A percentile compares a stretch with the other conserved stretches of the same genome.
Evolutionary conservation across 2,329 filamentous ascomycete genomes (phyloP).

Genomic region (Incumbomyces delicatus): DNA sequence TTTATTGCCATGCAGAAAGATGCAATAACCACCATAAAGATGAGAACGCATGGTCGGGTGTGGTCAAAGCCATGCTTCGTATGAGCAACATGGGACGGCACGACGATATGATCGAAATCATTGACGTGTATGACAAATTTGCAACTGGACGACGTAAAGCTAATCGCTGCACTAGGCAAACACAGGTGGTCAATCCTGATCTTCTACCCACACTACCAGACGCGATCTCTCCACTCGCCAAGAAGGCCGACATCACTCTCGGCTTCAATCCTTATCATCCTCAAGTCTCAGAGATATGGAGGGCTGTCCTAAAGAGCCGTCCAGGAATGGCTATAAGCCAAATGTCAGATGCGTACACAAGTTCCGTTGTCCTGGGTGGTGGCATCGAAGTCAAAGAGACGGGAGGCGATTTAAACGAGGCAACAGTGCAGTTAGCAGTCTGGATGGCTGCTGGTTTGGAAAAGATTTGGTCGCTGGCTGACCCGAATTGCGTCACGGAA

Average conservation of each 20-base stretch:
- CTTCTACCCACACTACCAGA: neutral
- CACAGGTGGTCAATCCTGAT: too few relatives aligned
- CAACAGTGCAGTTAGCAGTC: neutral
- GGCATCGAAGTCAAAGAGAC: slow-evolving; percentile 3
- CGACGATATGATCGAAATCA: slow-evolving; percentile 4
- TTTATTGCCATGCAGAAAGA: too few relatives aligned
- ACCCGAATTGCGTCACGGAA: too few relatives aligned
- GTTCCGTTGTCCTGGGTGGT: neutral
- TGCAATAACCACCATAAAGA: too few relatives aligned
- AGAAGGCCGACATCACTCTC: neutral
- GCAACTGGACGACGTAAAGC: too few relatives aligned
- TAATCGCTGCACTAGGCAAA: too few relatives aligned
- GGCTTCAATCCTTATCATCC: neutral
- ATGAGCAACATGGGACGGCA: too few relatives aligned
- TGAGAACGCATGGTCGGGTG: too few relatives aligned
- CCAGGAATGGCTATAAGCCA: neutral
- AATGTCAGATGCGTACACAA: slow-evolving; percentile 2
- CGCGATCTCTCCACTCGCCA: neutral
- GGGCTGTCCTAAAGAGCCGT: neutral
- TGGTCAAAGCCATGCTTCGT: too few relatives aligned
- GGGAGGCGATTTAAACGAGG: slow-evolving; percentile 2
- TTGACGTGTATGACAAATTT: slow-evolving; percentile 1
- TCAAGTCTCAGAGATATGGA: neutral
- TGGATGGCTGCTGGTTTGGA: slow-evolving; percentile 2
- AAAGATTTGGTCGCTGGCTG: neutral